Evolutionary conservation across 352 stramenopile genomes (phyloP).

Genomic region (Phytophthora foliorum): DNA sequence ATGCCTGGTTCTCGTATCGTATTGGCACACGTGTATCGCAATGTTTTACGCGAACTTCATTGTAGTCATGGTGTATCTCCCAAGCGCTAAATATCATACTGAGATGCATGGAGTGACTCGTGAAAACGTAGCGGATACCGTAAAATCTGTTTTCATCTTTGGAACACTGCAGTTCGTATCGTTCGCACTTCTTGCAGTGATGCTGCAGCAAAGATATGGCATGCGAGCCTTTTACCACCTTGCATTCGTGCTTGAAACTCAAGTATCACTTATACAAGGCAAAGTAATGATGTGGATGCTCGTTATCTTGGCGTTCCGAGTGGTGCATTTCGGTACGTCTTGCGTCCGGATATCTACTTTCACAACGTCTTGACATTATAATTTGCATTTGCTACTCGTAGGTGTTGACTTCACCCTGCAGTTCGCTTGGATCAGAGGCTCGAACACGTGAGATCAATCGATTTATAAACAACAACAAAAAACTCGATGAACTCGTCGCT

Average conservation of each 20-base stretch:
- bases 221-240: conserved; percentile 35
- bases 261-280: conserved; percentile 23
- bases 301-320: conserved; percentile 22
- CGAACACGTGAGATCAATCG: not conserved
- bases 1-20: conserved; percentile 41
- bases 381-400: not conserved
- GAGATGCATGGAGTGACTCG: conserved; percentile 27
- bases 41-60: conserved; percentile 41
- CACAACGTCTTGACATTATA: not conserved
- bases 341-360: not conserved
- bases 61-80: conserved; percentile 28
- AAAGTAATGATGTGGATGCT: conserved; percentile 47
- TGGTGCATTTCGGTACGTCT: conserved; percentile 39
- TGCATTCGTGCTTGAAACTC: conserved; percentile 46
- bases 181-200: conserved; percentile 21
- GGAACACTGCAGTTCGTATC: conserved; percentile 30
- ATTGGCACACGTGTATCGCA: conserved; percentile 33
- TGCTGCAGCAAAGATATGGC: conserved; percentile 20
- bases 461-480: not conserved
- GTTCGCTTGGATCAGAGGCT: conserved; percentile 13
- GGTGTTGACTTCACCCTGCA: conserved; percentile 28
- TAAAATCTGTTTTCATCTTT: conserved; percentile 39
- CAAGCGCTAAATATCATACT: conserved; percentile 42
- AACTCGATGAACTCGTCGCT: not conserved
- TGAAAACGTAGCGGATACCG: conserved; percentile 11